Conservation (phyloP, 176 grass and related monocot species). For the Musa schizocarpa region DNA sequence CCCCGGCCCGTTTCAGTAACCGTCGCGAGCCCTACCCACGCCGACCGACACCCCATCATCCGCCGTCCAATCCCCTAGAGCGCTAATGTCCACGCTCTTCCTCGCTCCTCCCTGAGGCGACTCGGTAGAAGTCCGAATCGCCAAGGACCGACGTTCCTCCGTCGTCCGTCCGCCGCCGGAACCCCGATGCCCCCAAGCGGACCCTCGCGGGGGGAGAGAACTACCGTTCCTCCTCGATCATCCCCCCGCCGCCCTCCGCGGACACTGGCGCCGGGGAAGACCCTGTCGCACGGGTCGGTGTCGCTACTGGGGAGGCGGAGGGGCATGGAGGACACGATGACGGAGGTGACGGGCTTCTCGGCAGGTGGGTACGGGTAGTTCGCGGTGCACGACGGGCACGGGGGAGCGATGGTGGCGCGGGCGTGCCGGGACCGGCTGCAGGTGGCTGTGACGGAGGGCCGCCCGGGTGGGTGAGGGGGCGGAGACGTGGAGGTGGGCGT, state of each 20-base stretch:
- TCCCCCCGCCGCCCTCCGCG: neutral
- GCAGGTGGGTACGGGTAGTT: neutral
- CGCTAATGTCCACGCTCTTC: too few species aligned
- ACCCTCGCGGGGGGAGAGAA: neutral
- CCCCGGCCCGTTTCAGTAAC: too few species aligned
- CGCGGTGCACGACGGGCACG: conserved; percentile 2
- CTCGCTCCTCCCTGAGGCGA: too few species aligned
- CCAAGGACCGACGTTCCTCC: too few species aligned
- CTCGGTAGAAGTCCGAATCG: too few species aligned
- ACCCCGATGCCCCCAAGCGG: too few species aligned
- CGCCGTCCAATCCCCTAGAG: too few species aligned
- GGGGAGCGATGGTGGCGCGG: neutral
- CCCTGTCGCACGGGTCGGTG: neutral
- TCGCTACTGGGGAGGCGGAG: conserved; percentile 3
- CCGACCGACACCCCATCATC: too few species aligned
- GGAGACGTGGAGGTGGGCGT: conserved; percentile 9
- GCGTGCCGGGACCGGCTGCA: conserved; percentile 7
- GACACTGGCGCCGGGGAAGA: neutral
- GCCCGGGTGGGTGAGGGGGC: conserved; percentile 1
- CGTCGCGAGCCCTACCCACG: too few species aligned
- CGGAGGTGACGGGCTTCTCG: neutral
- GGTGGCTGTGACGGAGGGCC: neutral
- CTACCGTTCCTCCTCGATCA: neutral
- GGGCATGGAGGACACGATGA: neutral
- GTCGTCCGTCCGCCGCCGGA: too few species aligned